A percentile compares a stretch with the other conserved stretches of the same genome.
Evolutionary conservation across 2,329 filamentous ascomycete genomes (phyloP).

Genomic region (Paecilomyces niveus): DNA sequence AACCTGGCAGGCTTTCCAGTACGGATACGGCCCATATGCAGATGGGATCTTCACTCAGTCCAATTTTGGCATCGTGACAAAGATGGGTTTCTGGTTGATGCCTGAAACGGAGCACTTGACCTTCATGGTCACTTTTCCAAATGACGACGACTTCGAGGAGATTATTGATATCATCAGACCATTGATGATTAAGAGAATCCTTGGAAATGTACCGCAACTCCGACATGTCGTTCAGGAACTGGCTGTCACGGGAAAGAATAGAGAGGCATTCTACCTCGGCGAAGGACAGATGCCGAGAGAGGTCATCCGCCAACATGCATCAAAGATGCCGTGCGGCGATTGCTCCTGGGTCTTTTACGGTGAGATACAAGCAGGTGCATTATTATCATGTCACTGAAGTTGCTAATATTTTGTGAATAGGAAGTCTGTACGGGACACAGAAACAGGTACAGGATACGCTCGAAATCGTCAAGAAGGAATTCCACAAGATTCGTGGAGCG

Average conservation of each 20-base stretch:
- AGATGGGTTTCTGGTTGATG: slow-evolving; percentile 22
- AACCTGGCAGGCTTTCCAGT: slow-evolving; percentile 19
- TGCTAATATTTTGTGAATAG: neutral
- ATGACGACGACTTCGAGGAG: slow-evolving; percentile 27
- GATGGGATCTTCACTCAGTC: slow-evolving; percentile 23
- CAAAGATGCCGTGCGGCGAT: slow-evolving; percentile 17
- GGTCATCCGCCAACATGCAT: slow-evolving; percentile 20
- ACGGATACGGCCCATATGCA: slow-evolving; percentile 28
- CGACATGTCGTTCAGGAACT: slow-evolving; percentile 23
- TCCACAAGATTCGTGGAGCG: slow-evolving; percentile 20
- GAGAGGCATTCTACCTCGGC: slow-evolving; percentile 17
- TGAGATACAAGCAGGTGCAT: neutral
- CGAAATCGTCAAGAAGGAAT: slow-evolving; percentile 16
- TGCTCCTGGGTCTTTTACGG: slow-evolving; percentile 25
- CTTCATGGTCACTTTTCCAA: slow-evolving; percentile 35
- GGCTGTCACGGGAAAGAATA: slow-evolving; percentile 21
- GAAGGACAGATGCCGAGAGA: slow-evolving; percentile 18
- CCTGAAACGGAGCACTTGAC: slow-evolving; percentile 31
- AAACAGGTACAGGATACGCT: slow-evolving; percentile 18
- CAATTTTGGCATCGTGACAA: slow-evolving; percentile 14
- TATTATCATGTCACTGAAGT: neutral
- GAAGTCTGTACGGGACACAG: slow-evolving; percentile 19
- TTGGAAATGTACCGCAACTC: slow-evolving; percentile 24
- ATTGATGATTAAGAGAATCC: slow-evolving; percentile 17
- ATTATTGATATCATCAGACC: slow-evolving; percentile 33